Base-by-base conservation (phyloP, 1,139 yeast genomes). In the Candida pseudoviswanathii region DNA sequence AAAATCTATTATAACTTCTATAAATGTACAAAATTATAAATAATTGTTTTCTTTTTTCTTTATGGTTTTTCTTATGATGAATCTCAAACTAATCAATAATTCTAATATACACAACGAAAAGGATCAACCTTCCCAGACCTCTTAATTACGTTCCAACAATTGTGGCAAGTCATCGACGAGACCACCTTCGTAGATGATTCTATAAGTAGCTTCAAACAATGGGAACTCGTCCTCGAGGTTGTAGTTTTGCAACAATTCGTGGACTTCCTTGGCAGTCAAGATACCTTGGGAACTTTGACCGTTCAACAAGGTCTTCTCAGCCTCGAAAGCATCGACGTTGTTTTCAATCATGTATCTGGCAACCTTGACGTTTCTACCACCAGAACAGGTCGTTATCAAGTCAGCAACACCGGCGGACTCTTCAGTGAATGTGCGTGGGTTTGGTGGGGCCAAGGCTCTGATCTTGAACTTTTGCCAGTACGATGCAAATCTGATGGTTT, bases 381-480 rank as follows among this genome's bases (percentile, higher is more conserved):
- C 97, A 21, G 96, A 84, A 72, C 98, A 92, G 31, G 98, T 90
- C 50, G 98, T 92, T 71, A 92, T 91, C 65, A 92, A 80, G 71
- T 92, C 98, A 36, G 98, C 98, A 41, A 92, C 97, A 72, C 98
- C 98, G 24, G 97, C 96, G 58, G 89, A 80, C 73, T 92, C 97
- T 67, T 85, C 89, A 54, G 96, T 88, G 70, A 90, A 90, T 37
- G 98, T 91, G 55, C 82, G 77, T 44, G 88, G 80, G 60, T 82
- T 75, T 54, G 89, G 85, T 33, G 94, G 87, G 78, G 85, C 84
- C 65, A 81, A 81, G 57, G 80, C 80, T 56, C 66, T 65, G 61
- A 84, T 80, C 46, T 96, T 95, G 68, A 92, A 92, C 69, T 81
- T 82, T 58, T 73, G 58, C 65, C 72, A 73, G 66, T 74, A 73